phyloP scores from a whole-genome alignment of 441 rosid species.

The Sinapis alba region DNA sequence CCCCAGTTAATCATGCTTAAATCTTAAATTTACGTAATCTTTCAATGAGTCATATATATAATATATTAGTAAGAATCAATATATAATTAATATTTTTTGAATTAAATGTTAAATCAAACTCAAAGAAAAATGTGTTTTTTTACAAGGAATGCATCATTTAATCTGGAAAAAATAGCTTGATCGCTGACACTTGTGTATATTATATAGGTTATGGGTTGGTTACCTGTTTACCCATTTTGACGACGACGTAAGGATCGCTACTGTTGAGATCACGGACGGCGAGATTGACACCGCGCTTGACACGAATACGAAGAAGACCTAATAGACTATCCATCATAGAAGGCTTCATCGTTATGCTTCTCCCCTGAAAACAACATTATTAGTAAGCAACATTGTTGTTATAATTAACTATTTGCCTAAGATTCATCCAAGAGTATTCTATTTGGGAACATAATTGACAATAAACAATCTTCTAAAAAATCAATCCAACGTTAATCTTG shows the following conservation, averaged over 20 bases:
- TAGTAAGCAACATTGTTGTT: not conserved
- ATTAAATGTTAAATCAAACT: too few relatives aligned
- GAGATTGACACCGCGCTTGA: constrained; percentile 78
- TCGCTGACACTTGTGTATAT: not conserved
- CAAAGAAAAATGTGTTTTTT: too few relatives aligned
- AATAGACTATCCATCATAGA: constrained; percentile 62
- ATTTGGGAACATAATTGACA: not conserved
- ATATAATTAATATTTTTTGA: not conserved
- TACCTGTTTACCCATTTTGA: constrained; percentile 82
- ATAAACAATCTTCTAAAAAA: not conserved
- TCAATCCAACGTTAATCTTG: not conserved
- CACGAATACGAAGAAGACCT: constrained; percentile 75
- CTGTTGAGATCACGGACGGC: constrained; percentile 86
- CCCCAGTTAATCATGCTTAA: too few relatives aligned
- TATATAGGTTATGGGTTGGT: not conserved
- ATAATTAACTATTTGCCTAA: not conserved
- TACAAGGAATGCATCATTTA: too few relatives aligned
- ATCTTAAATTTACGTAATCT: not conserved
- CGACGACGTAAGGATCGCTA: constrained; percentile 87
- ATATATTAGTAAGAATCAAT: not conserved
- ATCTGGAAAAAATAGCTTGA: too few relatives aligned
- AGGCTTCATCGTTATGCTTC: constrained; percentile 18
- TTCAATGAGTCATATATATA: not conserved
- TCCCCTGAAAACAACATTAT: constrained; percentile 3
- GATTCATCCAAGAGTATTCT: not conserved